Conservation (phyloP, 768 basidiomycete genomes). For the Boletus bicolor region DNA sequence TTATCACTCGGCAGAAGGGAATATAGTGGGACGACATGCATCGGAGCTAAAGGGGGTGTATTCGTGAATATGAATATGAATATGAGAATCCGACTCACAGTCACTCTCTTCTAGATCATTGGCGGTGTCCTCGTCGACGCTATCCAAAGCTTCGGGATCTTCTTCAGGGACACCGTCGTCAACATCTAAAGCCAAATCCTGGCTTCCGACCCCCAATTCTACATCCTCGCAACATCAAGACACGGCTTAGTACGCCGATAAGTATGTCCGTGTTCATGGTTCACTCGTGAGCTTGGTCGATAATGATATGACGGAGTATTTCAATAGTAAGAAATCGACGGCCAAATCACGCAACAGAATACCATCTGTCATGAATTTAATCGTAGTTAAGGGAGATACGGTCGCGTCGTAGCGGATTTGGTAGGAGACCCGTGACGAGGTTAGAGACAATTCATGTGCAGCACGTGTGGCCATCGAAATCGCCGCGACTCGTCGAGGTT, state of each 20-base stretch:
- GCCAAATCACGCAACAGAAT: slow-evolving; percentile 91
- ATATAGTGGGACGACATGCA: slow-evolving; percentile 94
- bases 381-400: slow-evolving; percentile 81
- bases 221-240: slow-evolving; percentile 80
- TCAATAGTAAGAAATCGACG: slow-evolving; percentile 87
- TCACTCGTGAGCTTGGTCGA: slow-evolving; percentile 97
- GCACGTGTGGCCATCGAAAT: slow-evolving; percentile 95
- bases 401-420: slow-evolving; percentile 98
- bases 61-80: slow-evolving; percentile 1
- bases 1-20: slow-evolving; percentile 90
- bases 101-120: slow-evolving; percentile 67
- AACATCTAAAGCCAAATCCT: slow-evolving; percentile 65
- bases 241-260: slow-evolving; percentile 93
- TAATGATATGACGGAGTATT: slow-evolving; percentile 94
- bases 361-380: slow-evolving; percentile 99
- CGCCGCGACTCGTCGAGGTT: slow-evolving; percentile 95
- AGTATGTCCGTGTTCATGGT: slow-evolving; percentile 98
- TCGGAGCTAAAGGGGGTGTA: slow-evolving; percentile 59
- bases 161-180: slow-evolving; percentile 57
- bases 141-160: slow-evolving; percentile 74
- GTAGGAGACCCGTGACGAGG: slow-evolving; percentile 82
- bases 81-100: slow-evolving; percentile 37
- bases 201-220: slow-evolving; percentile 53
- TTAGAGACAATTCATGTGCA: slow-evolving; percentile 82
- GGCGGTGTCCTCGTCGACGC: slow-evolving; percentile 58